A percentile compares a stretch with the other conserved stretches of the same genome.
phyloP scores from a whole-genome alignment of 345 rosid genomes.

The Hirschfeldia incana region DNA sequence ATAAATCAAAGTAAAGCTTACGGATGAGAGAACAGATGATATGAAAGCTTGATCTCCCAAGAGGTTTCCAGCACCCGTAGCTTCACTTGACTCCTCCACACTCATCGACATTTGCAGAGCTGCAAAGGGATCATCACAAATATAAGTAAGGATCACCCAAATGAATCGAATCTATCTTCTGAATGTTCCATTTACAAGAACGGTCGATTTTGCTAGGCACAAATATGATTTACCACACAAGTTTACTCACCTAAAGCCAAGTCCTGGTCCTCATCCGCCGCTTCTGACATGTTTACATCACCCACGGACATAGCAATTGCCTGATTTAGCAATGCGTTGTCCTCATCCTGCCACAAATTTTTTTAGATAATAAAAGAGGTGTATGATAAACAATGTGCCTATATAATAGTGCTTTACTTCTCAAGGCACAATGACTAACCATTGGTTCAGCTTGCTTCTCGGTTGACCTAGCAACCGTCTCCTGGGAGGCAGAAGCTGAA shows the following conservation, averaged over 20 bases:
- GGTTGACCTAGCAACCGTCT: slow-evolving; percentile 45
- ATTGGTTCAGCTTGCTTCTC: slow-evolving; percentile 50
- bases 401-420: background rate
- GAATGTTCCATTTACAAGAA: background rate
- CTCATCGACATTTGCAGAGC: slow-evolving; percentile 78
- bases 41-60: slow-evolving; percentile 72
- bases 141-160: background rate
- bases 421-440: slow-evolving; percentile 36
- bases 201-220: background rate
- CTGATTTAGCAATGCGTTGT: slow-evolving; percentile 56
- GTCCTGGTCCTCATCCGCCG: slow-evolving; percentile 56
- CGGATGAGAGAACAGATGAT: slow-evolving; percentile 74
- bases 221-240: background rate
- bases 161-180: background rate
- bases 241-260: slow-evolving; percentile 61
- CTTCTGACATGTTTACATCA: slow-evolving; percentile 70
- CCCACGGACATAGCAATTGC: slow-evolving; percentile 63
- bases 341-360: slow-evolving; percentile 48
- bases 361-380: background rate
- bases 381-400: slow-evolving; percentile 5
- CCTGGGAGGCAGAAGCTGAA: slow-evolving; percentile 49
- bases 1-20: slow-evolving; percentile 35
- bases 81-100: slow-evolving; percentile 45
- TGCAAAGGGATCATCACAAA: slow-evolving; percentile 24
- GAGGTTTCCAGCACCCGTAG: slow-evolving; percentile 39